phyloP scores from a whole-genome alignment of 2,329 filamentous ascomycete species.

The Xylariales sp. region DNA sequence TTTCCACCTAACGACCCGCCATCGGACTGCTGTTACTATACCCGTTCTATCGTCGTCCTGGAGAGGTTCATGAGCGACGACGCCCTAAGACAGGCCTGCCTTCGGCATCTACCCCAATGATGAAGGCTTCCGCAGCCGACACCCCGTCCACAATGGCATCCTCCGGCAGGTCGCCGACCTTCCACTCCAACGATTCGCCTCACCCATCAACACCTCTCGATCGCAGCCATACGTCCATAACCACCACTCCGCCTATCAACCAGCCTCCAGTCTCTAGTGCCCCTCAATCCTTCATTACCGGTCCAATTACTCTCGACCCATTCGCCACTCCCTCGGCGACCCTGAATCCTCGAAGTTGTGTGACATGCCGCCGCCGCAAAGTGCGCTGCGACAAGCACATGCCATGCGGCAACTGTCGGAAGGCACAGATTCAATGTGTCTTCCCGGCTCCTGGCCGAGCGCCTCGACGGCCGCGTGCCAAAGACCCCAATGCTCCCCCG shows the following conservation, averaged over 20 bases:
- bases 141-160: conserved; percentile 35
- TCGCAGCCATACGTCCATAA: conserved; percentile 5
- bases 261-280: conserved; percentile 19
- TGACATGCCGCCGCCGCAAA: conserved; percentile 66
- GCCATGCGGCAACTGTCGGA: conserved; percentile 79
- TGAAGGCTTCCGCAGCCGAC: conserved; percentile 21
- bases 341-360: conserved; percentile 56
- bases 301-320: conserved; percentile 50
- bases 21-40: not conserved
- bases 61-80: conserved; percentile 10
- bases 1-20: not conserved
- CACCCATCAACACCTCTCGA: conserved; percentile 26
- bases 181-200: conserved; percentile 25
- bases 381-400: conserved; percentile 84
- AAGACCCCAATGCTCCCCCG: conserved; percentile 71
- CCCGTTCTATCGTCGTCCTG: not conserved
- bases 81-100: not conserved
- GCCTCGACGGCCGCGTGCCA: conserved; percentile 73
- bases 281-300: conserved; percentile 40
- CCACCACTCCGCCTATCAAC: conserved; percentile 15
- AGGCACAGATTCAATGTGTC: conserved; percentile 76
- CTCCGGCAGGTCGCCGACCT: conserved; percentile 21
- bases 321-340: conserved; percentile 47
- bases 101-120: conserved; percentile 17
- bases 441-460: conserved; percentile 81